A percentile compares a stretch with the other conserved stretches of the same genome.
phyloP scores from a whole-genome alignment of 2,329 filamentous ascomycete genomes.

The Dactylellina drechsleri region DNA sequence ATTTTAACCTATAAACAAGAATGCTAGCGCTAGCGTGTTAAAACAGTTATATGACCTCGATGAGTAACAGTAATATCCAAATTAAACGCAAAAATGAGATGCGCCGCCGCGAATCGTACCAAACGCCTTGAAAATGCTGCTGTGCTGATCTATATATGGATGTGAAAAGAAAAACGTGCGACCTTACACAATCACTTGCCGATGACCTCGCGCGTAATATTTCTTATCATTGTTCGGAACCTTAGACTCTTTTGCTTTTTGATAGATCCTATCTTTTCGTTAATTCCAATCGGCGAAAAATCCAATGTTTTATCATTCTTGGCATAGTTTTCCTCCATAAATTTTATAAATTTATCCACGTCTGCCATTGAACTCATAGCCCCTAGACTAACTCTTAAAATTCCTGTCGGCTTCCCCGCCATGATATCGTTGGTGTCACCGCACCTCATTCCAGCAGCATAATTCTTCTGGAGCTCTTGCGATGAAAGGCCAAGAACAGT shows the following conservation, averaged over 20 bases:
- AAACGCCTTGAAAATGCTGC: slow-evolving; percentile 6
- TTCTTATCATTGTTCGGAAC: slow-evolving; percentile 21
- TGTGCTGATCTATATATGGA: not conserved
- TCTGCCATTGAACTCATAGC: slow-evolving; percentile 71
- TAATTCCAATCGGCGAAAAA: not conserved
- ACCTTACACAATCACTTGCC: slow-evolving; percentile 1
- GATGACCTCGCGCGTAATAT: slow-evolving; percentile 19
- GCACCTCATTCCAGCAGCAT: slow-evolving; percentile 70
- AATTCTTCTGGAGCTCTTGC: slow-evolving; percentile 68
- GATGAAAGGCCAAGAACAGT: slow-evolving; percentile 66
- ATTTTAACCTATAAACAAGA: no score
- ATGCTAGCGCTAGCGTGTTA: no score
- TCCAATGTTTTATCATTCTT: not conserved
- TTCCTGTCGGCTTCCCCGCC: slow-evolving; percentile 69
- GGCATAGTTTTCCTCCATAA: slow-evolving; percentile 63
- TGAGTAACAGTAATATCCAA: not conserved
- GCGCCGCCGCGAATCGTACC: not conserved
- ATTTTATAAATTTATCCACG: slow-evolving; percentile 66
- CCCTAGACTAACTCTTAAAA: slow-evolving; percentile 71
- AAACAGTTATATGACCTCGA: not conserved
- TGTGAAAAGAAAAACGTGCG: not conserved
- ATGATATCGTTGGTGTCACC: slow-evolving; percentile 68
- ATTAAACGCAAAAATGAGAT: not conserved
- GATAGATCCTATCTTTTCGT: slow-evolving; percentile 1
- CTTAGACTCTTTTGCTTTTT: slow-evolving; percentile 21